These are phyloP conservation scores for Syzygium syzygioides DNA, from an alignment of 441 rosid genomes.

Conservation along the genomic window DNA sequence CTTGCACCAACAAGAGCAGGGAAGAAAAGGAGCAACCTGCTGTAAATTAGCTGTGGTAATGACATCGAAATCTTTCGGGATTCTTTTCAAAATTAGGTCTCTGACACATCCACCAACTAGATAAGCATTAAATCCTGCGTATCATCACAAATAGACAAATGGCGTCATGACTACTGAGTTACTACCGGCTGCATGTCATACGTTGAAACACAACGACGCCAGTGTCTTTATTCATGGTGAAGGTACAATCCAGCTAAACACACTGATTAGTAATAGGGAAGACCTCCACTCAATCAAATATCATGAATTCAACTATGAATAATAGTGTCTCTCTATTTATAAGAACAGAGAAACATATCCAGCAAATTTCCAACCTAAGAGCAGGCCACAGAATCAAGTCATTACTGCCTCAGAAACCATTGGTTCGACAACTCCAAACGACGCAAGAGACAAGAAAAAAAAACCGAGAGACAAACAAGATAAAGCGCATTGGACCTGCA, in stretches of 20 bases:
- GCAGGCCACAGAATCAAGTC: neutral
- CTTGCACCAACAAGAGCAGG: neutral
- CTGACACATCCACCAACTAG: slow-evolving; percentile 97
- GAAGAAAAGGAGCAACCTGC: slow-evolving; percentile 39
- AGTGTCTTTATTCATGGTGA: neutral
- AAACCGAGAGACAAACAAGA: neutral
- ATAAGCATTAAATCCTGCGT: slow-evolving; percentile 73
- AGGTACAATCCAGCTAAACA: neutral
- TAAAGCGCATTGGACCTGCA: slow-evolving; percentile 30
- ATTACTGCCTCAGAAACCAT: neutral
- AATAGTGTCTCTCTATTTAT: neutral
- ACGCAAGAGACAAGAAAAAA: neutral
- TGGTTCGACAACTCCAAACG: neutral
- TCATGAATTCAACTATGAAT: neutral
- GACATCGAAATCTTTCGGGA: slow-evolving; percentile 93
- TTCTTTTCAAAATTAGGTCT: slow-evolving; percentile 69
- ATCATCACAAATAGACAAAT: neutral
- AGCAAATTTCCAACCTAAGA: neutral
- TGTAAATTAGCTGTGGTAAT: slow-evolving; percentile 79
- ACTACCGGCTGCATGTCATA: neutral
- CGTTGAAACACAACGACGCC: neutral
- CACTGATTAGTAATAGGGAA: neutral
- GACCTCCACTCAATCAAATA: neutral
- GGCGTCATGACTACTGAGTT: neutral
- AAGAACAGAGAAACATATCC: neutral